Evolutionary conservation across 768 basidiomycete genomes (phyloP).

Genomic region (Kwoniella newhampshirensis): DNA sequence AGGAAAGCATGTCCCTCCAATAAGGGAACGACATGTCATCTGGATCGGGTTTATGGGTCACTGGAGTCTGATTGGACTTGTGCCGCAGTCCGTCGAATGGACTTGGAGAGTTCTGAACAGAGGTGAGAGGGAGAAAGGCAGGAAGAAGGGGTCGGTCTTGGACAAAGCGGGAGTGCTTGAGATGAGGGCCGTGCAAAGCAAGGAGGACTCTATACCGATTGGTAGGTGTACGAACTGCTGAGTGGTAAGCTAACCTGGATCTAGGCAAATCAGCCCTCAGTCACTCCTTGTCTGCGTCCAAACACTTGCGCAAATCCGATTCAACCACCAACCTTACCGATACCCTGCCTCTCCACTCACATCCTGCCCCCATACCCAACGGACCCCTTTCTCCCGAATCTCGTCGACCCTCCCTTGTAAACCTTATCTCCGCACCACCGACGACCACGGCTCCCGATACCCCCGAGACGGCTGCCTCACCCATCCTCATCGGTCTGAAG

Average conservation of each 20-base stretch:
- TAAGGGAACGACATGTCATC: constrained; percentile 27
- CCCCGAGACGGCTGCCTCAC: constrained; percentile 31
- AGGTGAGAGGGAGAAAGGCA: constrained; percentile 35
- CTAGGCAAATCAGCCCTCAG: constrained; percentile 11
- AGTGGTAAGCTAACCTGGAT: constrained; percentile 4
- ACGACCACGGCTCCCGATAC: constrained; percentile 19
- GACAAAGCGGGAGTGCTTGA: constrained; percentile 42
- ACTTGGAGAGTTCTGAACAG: constrained; percentile 25
- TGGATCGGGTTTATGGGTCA: constrained; percentile 42
- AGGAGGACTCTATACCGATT: constrained; percentile 32
- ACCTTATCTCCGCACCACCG: constrained; percentile 25
- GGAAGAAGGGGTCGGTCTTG: constrained; percentile 24
- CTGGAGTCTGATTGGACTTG: constrained; percentile 32
- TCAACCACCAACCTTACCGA: constrained; percentile 24
- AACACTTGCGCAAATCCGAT: constrained; percentile 29
- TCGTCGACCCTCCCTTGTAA: constrained; percentile 35
- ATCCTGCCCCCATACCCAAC: constrained; percentile 16
- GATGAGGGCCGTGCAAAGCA: constrained; percentile 32
- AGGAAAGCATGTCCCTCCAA: constrained; percentile 19
- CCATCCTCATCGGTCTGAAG: constrained; percentile 40
- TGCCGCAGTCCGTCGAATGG: constrained; percentile 35
- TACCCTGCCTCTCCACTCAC: constrained; percentile 27
- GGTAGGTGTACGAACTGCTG: constrained; percentile 21
- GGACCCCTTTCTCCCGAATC: constrained; percentile 30
- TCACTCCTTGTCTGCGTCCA: constrained; percentile 18